Evolutionary conservation across 2,329 filamentous ascomycete species (phyloP), one percentile per base, ranked within the genome.

Genomic region (Pyricularia sp.): DNA sequence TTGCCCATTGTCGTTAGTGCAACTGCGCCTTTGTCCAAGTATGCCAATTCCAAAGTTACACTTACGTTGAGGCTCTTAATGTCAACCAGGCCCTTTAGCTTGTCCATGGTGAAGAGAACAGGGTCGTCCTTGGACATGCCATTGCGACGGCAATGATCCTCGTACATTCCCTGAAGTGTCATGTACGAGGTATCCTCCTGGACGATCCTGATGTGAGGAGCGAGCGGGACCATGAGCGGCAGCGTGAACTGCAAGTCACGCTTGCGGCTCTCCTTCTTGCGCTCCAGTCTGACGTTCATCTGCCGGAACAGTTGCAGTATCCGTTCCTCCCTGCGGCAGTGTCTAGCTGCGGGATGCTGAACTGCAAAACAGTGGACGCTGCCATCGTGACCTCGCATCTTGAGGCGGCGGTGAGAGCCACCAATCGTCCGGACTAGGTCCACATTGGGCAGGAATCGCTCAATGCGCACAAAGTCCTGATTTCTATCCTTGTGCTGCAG

Each of bases 401-500:
- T 96, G 70, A 99, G 83, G 61, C 96, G 86, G 35, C 94, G 87
- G 76, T 97, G 93, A 63, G 93, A 97, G 33, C 93, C 88, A 65
- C 92, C 92, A 70, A 96, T 91, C 10, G 89, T 91, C 65, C 94
- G 88, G 57, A 99, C 90, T 64, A 97, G 82, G 70, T 99, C 93
- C 24, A 99, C 92, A 69, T 94, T 90, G 10, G 96, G 93, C 70
- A 99, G 78, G 84, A 99, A 99, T 28, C 93, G 89, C 75, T 99
- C 96, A 69, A 99, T 97, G 60, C 93, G 89, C 69, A 99, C 88
- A 73, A 99, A 99, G 75, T 99, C 94, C 71, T 96, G 92, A 75
- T 99, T 99, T 84, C 97, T 99, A 72, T 99, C 96, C 75, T 94
- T 96, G 78, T 97, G 94, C 73, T 96, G 88, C 68, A 97, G 79